phyloP scores from a whole-genome alignment of 2,329 filamentous ascomycete genomes.

The Penicillium hesseltinei region DNA sequence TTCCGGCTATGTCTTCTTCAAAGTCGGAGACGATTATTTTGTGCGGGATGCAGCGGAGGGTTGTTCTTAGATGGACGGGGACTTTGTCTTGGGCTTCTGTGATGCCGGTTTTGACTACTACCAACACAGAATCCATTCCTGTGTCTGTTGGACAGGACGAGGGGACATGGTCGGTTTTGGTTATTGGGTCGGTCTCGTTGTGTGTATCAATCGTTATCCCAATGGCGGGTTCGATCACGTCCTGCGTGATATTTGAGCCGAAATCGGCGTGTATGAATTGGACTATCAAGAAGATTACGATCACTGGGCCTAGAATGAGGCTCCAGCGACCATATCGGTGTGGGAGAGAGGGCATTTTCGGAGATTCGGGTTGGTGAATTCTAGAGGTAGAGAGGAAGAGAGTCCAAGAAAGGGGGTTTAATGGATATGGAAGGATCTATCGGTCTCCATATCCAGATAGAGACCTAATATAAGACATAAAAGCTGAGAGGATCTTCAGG shows the following conservation, averaged over 20 bases:
- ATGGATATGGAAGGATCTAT: neutral
- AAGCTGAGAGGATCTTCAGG: conserved; percentile 1
- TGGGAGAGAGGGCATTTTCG: conserved; percentile 17
- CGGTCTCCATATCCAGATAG: conserved; percentile 8
- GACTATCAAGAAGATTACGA: conserved; percentile 16
- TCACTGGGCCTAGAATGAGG: conserved; percentile 13
- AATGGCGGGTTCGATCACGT: conserved; percentile 5
- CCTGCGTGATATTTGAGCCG: conserved; percentile 5
- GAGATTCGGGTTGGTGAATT: neutral
- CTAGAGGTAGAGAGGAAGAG: conserved; percentile 20
- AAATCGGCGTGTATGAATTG: conserved; percentile 13
- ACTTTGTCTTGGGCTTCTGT: conserved; percentile 57
- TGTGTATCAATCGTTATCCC: neutral
- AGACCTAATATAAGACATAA: neutral
- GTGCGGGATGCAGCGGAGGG: conserved; percentile 55
- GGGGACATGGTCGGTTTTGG: conserved; percentile 4
- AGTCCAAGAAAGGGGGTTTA: neutral
- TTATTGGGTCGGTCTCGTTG: neutral
- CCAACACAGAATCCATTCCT: conserved; percentile 52
- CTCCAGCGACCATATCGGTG: conserved; percentile 25
- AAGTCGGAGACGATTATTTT: conserved; percentile 60
- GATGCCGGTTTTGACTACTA: conserved; percentile 59
- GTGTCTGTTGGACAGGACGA: conserved; percentile 34
- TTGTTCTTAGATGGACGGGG: conserved; percentile 54
- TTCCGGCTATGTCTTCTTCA: conserved; percentile 51